phyloP scores from a whole-genome alignment of 495 filamentous ascomycete species.

The Parathielavia hyrcaniae region DNA sequence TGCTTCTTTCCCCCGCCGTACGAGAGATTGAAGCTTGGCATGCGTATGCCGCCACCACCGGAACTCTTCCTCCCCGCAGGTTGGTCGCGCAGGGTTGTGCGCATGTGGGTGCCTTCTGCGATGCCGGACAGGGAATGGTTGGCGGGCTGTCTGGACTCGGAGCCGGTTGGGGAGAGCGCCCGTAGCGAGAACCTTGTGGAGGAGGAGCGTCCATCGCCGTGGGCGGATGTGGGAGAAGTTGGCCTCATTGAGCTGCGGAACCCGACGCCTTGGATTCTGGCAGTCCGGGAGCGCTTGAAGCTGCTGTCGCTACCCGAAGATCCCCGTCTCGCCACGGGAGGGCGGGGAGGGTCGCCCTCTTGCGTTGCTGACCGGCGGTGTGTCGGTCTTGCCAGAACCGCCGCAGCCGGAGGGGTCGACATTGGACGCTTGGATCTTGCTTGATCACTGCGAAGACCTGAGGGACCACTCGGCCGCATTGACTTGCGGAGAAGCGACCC shows the following conservation, averaged over 20 bases:
- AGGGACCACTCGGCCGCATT: constrained; percentile 22
- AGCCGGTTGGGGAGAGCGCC: constrained; percentile 34
- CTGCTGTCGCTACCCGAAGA: constrained; percentile 47
- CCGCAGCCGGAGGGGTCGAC: constrained; percentile 12
- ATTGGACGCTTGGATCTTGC: constrained; percentile 1
- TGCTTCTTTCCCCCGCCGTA: constrained; percentile 26
- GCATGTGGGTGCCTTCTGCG: constrained; percentile 24
- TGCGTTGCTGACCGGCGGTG: constrained; percentile 15
- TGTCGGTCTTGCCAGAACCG: background rate
- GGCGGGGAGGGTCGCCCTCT: constrained; percentile 9
- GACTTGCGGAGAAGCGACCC: constrained; percentile 28
- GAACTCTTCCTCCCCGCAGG: constrained; percentile 23
- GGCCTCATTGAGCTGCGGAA: constrained; percentile 42
- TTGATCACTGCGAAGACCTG: background rate
- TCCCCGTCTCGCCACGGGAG: constrained; percentile 33
- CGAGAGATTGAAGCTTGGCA: constrained; percentile 33
- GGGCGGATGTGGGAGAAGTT: constrained; percentile 23
- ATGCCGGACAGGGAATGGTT: constrained; percentile 16
- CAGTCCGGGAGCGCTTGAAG: constrained; percentile 39
- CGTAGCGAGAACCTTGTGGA: constrained; percentile 40
- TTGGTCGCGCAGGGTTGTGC: constrained; percentile 27
- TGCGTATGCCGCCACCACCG: constrained; percentile 24
- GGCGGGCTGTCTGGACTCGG: constrained; percentile 23
- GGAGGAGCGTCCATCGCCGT: constrained; percentile 20
- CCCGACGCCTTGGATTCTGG: constrained; percentile 21